Evolutionary conservation across 495 filamentous ascomycete genomes (phyloP).

Genomic region (Penicillium waksmanii): DNA sequence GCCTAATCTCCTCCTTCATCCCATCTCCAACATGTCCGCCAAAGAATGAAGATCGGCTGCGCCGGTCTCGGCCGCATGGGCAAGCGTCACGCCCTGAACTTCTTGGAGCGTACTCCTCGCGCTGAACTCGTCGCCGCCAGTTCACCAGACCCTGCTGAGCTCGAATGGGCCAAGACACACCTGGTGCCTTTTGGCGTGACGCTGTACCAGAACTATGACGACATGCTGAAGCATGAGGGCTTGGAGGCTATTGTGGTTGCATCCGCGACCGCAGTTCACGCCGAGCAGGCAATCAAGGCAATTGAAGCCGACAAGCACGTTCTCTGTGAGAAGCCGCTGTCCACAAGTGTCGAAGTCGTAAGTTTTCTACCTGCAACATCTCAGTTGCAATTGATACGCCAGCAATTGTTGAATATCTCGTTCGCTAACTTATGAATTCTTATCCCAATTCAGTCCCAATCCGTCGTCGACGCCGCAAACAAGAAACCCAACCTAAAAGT

Average conservation of each 20-base stretch:
- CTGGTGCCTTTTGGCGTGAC: constrained; percentile 51
- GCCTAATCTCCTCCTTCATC: background rate
- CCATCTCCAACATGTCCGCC: constrained; percentile 38
- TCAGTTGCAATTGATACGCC: background rate
- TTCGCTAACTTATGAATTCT: background rate
- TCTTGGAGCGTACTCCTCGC: constrained; percentile 54
- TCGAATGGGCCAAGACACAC: constrained; percentile 54
- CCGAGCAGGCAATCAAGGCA: constrained; percentile 59
- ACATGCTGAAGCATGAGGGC: constrained; percentile 59
- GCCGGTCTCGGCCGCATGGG: constrained; percentile 63
- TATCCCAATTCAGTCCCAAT: constrained; percentile 39
- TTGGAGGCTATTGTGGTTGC: constrained; percentile 57
- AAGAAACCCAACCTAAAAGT: constrained; percentile 48
- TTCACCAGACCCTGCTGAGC: constrained; percentile 51
- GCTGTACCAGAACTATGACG: constrained; percentile 56
- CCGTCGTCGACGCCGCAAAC: constrained; percentile 53
- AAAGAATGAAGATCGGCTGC: constrained; percentile 51
- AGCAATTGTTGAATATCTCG: background rate
- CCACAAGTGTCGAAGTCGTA: constrained; percentile 56
- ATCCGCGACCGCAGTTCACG: constrained; percentile 58
- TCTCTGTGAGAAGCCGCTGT: constrained; percentile 60
- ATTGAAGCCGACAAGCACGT: constrained; percentile 58
- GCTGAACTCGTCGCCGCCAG: constrained; percentile 57
- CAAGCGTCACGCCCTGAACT: constrained; percentile 58
- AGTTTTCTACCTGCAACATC: constrained; percentile 15